Evolutionary conservation across 2,329 filamentous ascomycete species (phyloP).

Genomic region (Paracoccidioides brasiliensis): DNA sequence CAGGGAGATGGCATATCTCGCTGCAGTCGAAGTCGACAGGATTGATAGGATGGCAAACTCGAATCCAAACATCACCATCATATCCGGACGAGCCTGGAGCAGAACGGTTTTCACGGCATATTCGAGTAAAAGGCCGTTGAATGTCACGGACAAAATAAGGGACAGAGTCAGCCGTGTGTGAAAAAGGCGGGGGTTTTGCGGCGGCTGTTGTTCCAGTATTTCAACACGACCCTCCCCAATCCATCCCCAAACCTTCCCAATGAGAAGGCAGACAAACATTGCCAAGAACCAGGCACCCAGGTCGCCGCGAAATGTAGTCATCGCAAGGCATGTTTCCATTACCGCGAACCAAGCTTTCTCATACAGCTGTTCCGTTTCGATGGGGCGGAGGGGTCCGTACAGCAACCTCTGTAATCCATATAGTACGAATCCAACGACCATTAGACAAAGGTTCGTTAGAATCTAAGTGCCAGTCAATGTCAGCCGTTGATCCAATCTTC

Average conservation of each 20-base stretch:
- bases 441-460: constrained; percentile 76
- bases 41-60: constrained; percentile 84
- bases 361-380: constrained; percentile 93
- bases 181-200: constrained; percentile 75
- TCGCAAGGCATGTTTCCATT: constrained; percentile 89
- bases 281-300: constrained; percentile 87
- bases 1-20: constrained; percentile 66
- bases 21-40: constrained; percentile 63
- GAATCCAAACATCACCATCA: constrained; percentile 99
- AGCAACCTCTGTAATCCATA: constrained; percentile 81
- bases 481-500: neutral
- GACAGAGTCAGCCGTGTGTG: constrained; percentile 71
- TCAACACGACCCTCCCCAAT: constrained; percentile 92
- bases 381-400: constrained; percentile 77
- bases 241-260: constrained; percentile 97
- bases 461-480: constrained; percentile 43
- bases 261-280: constrained; percentile 89
- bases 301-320: constrained; percentile 96
- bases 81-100: constrained; percentile 77
- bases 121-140: constrained; percentile 65
- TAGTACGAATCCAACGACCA: constrained; percentile 66
- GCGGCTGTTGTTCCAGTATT: constrained; percentile 86
- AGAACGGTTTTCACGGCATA: constrained; percentile 77
- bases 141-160: constrained; percentile 62
- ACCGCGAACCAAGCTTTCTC: constrained; percentile 98